Base-by-base conservation (phyloP, 2,329 filamentous ascomycete genomes). In the Lecanicillium sp. region DNA sequence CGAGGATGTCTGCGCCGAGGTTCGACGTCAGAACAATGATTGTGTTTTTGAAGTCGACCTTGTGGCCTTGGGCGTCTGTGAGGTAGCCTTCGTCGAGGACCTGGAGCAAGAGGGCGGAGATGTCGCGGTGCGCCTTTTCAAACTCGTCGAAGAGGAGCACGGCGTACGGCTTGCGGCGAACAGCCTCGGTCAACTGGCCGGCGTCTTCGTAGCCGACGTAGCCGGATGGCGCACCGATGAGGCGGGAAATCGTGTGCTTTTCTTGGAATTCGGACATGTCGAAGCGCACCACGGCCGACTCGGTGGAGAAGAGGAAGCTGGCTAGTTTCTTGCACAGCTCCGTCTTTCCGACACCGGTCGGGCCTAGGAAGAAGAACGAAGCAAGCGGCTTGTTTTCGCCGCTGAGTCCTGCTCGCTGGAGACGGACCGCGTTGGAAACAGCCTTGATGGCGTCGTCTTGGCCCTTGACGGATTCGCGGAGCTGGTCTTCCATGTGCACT, bases 211-310 rank as follows among this genome's bases (percentile, higher is more conserved):
- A 97, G 9, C 92, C 92, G 18, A 97, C 85, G 55, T 97, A 97
- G 17, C 90, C 90, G 5, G 92, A 90, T 0, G 92, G 92, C 3
- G 85, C 84, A 32, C 92, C 92, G 48, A 97, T 96, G 22, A 97
- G 74, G 14, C 90, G 77, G 19, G 87, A 94, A 40, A 97, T 85
- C 4, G 92, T 97, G 57, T 97, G 90, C 61, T 94, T 95, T 58
- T 97, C 92, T 56, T 94, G 88, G 59, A 96, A 97, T 56, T 98
- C 92, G 51, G 81, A 87, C 92, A 97, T 97, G 61, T 97, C 92
- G 60, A 97, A 97, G 25, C 92, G 77, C 25, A 96, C 79, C 18
- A 98, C 87, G 3, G 92, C 90, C 19, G 80, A 79, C 52, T 95
- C 87, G 2, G 87, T 95, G 1, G 85, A 92, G 64, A 97, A 98